These are phyloP conservation scores for Globomyces sp. DNA, from an alignment of 371 early-diverging fungal genomes.

Conservation along the genomic window DNA sequence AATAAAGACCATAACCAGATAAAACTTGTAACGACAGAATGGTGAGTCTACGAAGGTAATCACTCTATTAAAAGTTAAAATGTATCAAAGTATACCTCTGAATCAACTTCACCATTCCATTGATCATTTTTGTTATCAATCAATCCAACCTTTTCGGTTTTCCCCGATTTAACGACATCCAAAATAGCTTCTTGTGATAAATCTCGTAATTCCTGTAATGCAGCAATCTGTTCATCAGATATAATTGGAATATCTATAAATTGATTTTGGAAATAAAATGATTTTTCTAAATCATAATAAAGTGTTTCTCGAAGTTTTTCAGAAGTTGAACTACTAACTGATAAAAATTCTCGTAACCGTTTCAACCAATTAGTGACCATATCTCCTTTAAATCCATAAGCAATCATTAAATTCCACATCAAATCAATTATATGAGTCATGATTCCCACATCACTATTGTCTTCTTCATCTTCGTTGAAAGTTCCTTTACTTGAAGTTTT, in stretches of 20 bases:
- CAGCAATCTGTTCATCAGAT: slow-evolving; percentile 49
- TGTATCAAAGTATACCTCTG: slow-evolving; percentile 28
- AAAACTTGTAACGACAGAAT: slow-evolving; percentile 41
- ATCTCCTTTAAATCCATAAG: slow-evolving; percentile 37
- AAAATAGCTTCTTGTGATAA: slow-evolving; percentile 48
- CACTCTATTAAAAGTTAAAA: slow-evolving; percentile 29
- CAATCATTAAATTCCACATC: slow-evolving; percentile 44
- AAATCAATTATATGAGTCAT: slow-evolving; percentile 42
- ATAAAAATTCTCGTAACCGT: slow-evolving; percentile 36
- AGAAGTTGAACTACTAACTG: slow-evolving; percentile 34
- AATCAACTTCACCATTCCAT: slow-evolving; percentile 45
- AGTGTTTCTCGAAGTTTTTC: slow-evolving; percentile 39
- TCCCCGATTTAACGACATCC: slow-evolving; percentile 53
- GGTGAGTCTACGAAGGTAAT: slow-evolving; percentile 42
- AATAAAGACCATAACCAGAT: slow-evolving; percentile 16
- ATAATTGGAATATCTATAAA: slow-evolving; percentile 53
- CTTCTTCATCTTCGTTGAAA: slow-evolving; percentile 25
- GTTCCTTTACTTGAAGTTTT: slow-evolving; percentile 14
- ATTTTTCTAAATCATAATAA: slow-evolving; percentile 43
- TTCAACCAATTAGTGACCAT: slow-evolving; percentile 29
- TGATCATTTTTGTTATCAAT: slow-evolving; percentile 42
- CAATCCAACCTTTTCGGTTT: slow-evolving; percentile 40
- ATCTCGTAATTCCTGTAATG: slow-evolving; percentile 3
- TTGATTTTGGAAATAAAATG: slow-evolving; percentile 53
- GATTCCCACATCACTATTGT: slow-evolving; percentile 39